phyloP scores from a whole-genome alignment of 2,329 filamentous ascomycete genomes.

The Pseudogymnoascus sp. region DNA sequence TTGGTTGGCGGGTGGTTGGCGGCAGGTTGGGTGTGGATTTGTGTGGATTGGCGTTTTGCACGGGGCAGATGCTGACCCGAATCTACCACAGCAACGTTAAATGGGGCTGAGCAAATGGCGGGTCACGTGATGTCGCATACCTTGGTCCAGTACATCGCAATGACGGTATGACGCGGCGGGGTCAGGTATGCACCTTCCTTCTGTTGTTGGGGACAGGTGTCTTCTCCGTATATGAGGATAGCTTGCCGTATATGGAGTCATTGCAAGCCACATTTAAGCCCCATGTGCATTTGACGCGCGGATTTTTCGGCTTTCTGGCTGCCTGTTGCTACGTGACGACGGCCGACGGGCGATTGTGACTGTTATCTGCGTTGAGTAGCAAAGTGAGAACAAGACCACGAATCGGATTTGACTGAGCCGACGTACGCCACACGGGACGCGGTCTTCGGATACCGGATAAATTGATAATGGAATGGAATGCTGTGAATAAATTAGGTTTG shows the following conservation, averaged over 20 bases:
- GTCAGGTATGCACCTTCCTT: neutral
- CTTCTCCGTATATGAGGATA: neutral
- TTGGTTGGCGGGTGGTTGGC: neutral
- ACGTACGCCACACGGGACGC: neutral
- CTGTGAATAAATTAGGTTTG: neutral
- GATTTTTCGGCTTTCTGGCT: neutral
- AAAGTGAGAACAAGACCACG: neutral
- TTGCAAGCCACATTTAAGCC: neutral
- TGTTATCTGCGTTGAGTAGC: neutral
- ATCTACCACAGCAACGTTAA: neutral
- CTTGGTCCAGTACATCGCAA: neutral
- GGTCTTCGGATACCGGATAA: neutral
- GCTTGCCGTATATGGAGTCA: neutral
- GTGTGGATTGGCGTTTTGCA: neutral
- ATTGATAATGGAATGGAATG: neutral
- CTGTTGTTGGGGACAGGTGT: neutral
- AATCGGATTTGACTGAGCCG: neutral
- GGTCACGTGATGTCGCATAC: neutral
- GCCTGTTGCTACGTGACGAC: neutral
- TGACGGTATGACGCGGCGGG: neutral
- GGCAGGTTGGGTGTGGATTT: neutral
- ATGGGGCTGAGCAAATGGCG: neutral
- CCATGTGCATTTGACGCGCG: neutral
- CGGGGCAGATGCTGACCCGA: constrained; percentile 5
- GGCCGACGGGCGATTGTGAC: neutral